Evolutionary conservation across 441 rosid genomes (phyloP), one percentile per base, ranked within the genome.

Genomic region (Populus tomentosa): DNA sequence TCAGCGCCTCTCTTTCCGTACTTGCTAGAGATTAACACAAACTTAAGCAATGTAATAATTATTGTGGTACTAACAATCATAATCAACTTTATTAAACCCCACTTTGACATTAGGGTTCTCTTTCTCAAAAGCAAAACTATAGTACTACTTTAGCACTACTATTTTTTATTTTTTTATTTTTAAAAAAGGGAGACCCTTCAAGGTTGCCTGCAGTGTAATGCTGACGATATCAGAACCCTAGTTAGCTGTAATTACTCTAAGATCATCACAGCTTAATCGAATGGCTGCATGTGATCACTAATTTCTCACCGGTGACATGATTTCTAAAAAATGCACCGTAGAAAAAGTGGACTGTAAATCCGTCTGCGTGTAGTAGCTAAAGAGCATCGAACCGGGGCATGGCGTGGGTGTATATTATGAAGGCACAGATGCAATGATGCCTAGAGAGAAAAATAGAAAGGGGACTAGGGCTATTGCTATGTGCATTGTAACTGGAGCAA

Each of bases 201-300:
- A 20, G 63, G 7, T 7, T 70, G 0, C 38, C 32, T 30, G 4
- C 32, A 30, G 32, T 30, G 32, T 30, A 30, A 81, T 50, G 78
- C 80, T 81, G 83, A 81, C 77, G 72, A 61, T 53, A 62, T 42
- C 7, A 71, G 18, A 71, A 77, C 53, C 73, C 71, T 67, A 76
- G 53, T n/a, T 62, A 16, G n/a, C 10, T 61, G 16, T 6, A 7
- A 13, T 26, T 42, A 1, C 13, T 18, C 3, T 18, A 18, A 20
- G 23, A 56, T 56, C 10, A 56, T 20, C 63, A 56, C 63, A 56
- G 63, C 1, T 20, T 56, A 56, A 20, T 20, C 32, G 42, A 11
- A 13, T 33, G 32, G 33, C 36, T 4, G 32, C 32, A 30, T 30
- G 32, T 70, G 69, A 67, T 42, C 42, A 30, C 32, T 30, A 30